Conservation (phyloP, 2,329 filamentous ascomycete genomes). For the Ilyonectria mors-panacis region DNA sequence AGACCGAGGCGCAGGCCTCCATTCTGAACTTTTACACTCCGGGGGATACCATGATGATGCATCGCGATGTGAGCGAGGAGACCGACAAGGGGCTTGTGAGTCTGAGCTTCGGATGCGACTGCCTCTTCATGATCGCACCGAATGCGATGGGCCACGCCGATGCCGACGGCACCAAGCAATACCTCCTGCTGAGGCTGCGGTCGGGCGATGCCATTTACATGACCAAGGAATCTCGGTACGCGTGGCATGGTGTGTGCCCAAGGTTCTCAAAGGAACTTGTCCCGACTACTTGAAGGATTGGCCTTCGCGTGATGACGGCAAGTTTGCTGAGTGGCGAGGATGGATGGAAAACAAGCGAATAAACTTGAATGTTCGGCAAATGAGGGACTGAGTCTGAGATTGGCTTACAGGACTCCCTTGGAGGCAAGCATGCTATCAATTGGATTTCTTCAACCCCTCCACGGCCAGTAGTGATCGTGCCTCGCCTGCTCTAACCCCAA, state of each 20-base stretch:
- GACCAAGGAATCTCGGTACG: slow-evolving; percentile 84
- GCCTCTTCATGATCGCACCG: slow-evolving; percentile 86
- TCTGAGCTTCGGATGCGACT: slow-evolving; percentile 91
- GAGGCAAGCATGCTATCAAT: neutral
- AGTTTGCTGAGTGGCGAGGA: slow-evolving; percentile 79
- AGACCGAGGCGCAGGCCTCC: slow-evolving; percentile 86
- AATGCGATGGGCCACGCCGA: slow-evolving; percentile 53
- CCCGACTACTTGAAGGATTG: slow-evolving; percentile 81
- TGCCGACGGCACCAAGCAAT: slow-evolving; percentile 58
- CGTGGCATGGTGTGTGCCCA: slow-evolving; percentile 96
- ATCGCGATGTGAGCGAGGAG: slow-evolving; percentile 93
- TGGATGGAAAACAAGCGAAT: slow-evolving; percentile 93
- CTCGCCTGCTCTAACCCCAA: neutral
- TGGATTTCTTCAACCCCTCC: neutral
- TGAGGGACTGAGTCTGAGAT: slow-evolving; percentile 70
- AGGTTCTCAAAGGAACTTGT: slow-evolving; percentile 85
- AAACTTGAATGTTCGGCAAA: slow-evolving; percentile 94
- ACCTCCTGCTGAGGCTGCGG: slow-evolving; percentile 76
- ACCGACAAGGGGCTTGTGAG: slow-evolving; percentile 85
- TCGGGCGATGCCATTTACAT: slow-evolving; percentile 95
- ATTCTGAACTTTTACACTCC: slow-evolving; percentile 96
- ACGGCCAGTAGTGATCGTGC: neutral
- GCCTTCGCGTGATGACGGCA: slow-evolving; percentile 70
- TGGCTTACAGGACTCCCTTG: neutral
- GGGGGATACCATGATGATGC: slow-evolving; percentile 91